These are phyloP conservation scores for Kwoniella botswanensis DNA, from an alignment of 768 basidiomycete genomes.

Conservation along the genomic window DNA sequence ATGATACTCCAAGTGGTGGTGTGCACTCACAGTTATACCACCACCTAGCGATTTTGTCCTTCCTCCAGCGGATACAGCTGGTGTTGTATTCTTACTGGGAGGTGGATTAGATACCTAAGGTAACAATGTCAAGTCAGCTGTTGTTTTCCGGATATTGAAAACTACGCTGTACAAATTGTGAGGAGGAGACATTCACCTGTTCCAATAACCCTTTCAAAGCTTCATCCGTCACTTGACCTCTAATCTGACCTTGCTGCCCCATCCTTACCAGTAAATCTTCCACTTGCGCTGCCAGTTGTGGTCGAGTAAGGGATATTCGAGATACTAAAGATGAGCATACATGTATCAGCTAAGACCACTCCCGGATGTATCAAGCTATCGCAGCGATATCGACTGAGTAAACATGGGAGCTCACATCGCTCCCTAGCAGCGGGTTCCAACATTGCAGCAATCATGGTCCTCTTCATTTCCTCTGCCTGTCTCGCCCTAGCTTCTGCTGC, in stretches of 20 bases:
- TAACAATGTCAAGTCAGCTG: neutral
- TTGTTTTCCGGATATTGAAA: no score
- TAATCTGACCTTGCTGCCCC: constrained; percentile 54
- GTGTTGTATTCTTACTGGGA: constrained; percentile 29
- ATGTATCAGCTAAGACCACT: neutral
- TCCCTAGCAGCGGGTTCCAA: constrained; percentile 54
- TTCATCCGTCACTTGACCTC: constrained; percentile 55
- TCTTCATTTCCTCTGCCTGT: constrained; percentile 56
- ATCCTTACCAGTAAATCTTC: constrained; percentile 53
- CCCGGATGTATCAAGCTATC: neutral
- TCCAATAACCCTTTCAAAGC: constrained; percentile 54
- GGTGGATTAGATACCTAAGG: constrained; percentile 47
- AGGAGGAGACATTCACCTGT: constrained; percentile 41
- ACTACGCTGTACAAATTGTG: neutral
- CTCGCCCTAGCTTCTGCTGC: constrained; percentile 41
- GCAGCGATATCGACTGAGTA: constrained; percentile 1
- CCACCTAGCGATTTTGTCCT: constrained; percentile 45
- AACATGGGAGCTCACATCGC: constrained; percentile 43
- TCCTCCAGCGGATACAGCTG: constrained; percentile 24
- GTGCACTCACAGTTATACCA: constrained; percentile 50
- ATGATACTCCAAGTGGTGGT: neutral
- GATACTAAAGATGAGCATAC: constrained; percentile 41
- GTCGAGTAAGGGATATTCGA: constrained; percentile 54
- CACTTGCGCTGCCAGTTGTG: constrained; percentile 51
- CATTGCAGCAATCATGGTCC: constrained; percentile 55